These are phyloP conservation scores for Epichloe hybrida DNA, from an alignment of 2,329 filamentous ascomycete genomes.

Conservation along the genomic window DNA sequence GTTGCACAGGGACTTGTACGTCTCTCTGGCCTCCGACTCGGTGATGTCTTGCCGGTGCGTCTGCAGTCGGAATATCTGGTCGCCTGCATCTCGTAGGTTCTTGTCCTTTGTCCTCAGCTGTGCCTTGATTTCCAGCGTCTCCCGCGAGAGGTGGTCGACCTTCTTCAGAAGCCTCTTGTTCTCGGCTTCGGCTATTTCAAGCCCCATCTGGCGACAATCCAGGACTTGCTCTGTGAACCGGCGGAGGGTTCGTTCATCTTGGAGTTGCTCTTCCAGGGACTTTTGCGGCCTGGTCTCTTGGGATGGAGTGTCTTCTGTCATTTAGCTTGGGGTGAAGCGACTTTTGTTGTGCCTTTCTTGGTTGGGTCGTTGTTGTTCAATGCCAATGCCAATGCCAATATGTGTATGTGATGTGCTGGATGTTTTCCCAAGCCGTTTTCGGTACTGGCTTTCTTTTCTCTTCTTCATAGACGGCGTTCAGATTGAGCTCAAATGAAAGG, in stretches of 20 bases:
- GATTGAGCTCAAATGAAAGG: no score
- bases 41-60: slow-evolving; percentile 21
- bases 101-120: slow-evolving; percentile 17
- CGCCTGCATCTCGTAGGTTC: slow-evolving; percentile 17
- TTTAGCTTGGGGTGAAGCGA: background rate
- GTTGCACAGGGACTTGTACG: slow-evolving; percentile 19
- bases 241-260: slow-evolving; percentile 20
- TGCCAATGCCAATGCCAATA: no score
- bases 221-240: slow-evolving; percentile 23
- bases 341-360: no score
- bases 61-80: slow-evolving; percentile 21
- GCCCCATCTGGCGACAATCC: slow-evolving; percentile 22
- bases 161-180: slow-evolving; percentile 15
- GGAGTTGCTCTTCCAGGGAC: slow-evolving; percentile 14
- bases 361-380: no score
- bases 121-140: slow-evolving; percentile 16
- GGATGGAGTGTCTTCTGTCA: background rate
- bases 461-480: no score
- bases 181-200: slow-evolving; percentile 18
- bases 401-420: no score
- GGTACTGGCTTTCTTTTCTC: no score
- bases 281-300: background rate
- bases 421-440: no score
- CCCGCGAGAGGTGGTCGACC: slow-evolving; percentile 17
- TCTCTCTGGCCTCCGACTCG: slow-evolving; percentile 21